A percentile compares a stretch with the other conserved stretches of the same genome.
Evolutionary conservation across 129 eudicot species (phyloP).

Genomic region (Lactuca saligna): DNA sequence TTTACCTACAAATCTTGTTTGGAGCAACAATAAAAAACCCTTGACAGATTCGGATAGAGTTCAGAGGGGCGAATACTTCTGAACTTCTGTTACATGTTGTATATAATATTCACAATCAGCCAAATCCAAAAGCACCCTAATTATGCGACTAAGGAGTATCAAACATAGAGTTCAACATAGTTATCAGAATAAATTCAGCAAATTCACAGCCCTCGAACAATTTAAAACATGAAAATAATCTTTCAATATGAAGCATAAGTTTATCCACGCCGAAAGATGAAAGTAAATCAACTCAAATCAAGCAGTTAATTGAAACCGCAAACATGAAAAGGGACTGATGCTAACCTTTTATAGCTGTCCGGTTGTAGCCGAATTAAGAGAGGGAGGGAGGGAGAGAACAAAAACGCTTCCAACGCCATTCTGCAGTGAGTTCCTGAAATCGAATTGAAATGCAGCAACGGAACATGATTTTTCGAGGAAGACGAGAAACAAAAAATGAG

Average conservation of each 20-base stretch:
- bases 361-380: background rate
- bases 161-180: background rate
- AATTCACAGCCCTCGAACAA: background rate
- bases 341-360: background rate
- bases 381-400: too few relatives aligned
- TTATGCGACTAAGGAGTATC: background rate
- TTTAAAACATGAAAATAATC: too few relatives aligned
- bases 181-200: background rate
- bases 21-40: background rate
- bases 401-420: background rate
- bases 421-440: background rate
- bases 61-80: too few relatives aligned
- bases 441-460: background rate
- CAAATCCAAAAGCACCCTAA: background rate
- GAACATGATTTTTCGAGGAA: background rate
- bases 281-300: background rate
- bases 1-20: background rate
- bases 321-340: background rate
- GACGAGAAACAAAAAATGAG: too few relatives aligned
- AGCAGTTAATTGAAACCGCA: background rate
- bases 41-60: too few relatives aligned
- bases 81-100: too few relatives aligned
- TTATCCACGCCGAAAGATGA: background rate
- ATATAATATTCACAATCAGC: too few relatives aligned
- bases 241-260: background rate